A percentile compares a stretch with the other conserved stretches of the same genome.
Evolutionary conservation across 2,329 filamentous ascomycete species (phyloP).

Genomic region (Colletotrichum sp.): DNA sequence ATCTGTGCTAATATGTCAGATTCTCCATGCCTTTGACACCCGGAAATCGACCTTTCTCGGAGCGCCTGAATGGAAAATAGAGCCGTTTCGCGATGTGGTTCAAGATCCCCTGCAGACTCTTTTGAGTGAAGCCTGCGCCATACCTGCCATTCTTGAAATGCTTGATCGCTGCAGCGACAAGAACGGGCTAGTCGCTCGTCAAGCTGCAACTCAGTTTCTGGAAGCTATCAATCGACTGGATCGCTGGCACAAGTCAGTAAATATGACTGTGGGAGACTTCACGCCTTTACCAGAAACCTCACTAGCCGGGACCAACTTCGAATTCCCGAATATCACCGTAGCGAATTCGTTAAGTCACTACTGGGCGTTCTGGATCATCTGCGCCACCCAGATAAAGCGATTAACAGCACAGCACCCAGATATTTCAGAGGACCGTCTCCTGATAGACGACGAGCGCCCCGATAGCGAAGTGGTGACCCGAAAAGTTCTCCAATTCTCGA

Average conservation of each 20-base stretch:
- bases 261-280: neutral
- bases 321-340: constrained; percentile 37
- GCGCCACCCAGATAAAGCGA: constrained; percentile 31
- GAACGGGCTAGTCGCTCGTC: fast-evolving
- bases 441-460: constrained; percentile 7
- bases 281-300: neutral
- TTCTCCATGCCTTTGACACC: constrained; percentile 32
- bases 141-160: constrained; percentile 28
- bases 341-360: constrained; percentile 42
- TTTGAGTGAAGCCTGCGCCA: constrained; percentile 29
- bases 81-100: constrained; percentile 31
- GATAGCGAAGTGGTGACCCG: neutral
- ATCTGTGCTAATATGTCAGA: constrained; percentile 18
- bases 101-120: constrained; percentile 37
- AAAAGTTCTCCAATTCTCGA: neutral
- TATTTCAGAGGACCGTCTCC: constrained; percentile 26
- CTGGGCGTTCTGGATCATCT: constrained; percentile 42
- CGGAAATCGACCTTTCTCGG: constrained; percentile 36
- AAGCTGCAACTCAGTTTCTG: neutral
- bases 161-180: neutral
- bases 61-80: constrained; percentile 29
- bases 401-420: constrained; percentile 1
- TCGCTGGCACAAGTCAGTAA: neutral
- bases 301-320: constrained; percentile 15
- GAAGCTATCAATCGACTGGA: neutral